phyloP scores from a whole-genome alignment of 2,329 filamentous ascomycete species.

The Microcyclosporella mali region DNA sequence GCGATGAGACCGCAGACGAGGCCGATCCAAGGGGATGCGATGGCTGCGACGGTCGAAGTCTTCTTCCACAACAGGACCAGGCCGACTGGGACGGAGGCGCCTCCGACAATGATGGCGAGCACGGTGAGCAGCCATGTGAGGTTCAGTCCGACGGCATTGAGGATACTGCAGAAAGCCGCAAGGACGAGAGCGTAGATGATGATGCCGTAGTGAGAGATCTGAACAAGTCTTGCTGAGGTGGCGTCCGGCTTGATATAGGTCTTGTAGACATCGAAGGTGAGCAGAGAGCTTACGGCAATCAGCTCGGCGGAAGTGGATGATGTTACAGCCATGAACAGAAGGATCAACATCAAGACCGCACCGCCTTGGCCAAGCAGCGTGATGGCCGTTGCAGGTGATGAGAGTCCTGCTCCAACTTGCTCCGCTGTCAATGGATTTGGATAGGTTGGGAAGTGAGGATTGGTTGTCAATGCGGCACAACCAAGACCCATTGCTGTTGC shows the following conservation, averaged over 20 bases:
- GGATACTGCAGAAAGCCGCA: slow-evolving; percentile 35
- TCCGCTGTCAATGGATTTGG: slow-evolving; percentile 26
- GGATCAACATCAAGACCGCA: slow-evolving; percentile 26
- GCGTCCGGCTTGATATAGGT: slow-evolving; percentile 37
- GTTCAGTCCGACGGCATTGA: slow-evolving; percentile 36
- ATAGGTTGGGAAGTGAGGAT: slow-evolving; percentile 41
- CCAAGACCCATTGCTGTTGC: slow-evolving; percentile 44
- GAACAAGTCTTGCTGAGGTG: slow-evolving; percentile 33
- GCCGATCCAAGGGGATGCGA: slow-evolving; percentile 42
- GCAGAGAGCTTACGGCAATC: slow-evolving; percentile 29
- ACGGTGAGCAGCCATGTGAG: slow-evolving; percentile 37
- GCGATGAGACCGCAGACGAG: slow-evolving; percentile 40
- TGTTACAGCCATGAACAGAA: slow-evolving; percentile 33
- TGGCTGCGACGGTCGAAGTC: slow-evolving; percentile 42
- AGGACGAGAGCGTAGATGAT: slow-evolving; percentile 37
- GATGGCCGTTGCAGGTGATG: slow-evolving; percentile 27
- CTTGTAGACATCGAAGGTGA: slow-evolving; percentile 42
- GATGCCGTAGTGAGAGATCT: slow-evolving; percentile 37
- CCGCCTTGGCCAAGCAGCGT: slow-evolving; percentile 28
- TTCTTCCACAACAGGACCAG: slow-evolving; percentile 42
- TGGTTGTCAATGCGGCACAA: slow-evolving; percentile 39
- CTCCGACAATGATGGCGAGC: slow-evolving; percentile 39
- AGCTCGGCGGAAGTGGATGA: slow-evolving; percentile 34
- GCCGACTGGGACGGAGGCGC: slow-evolving; percentile 41
- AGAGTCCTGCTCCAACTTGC: slow-evolving; percentile 28